Conservation (phyloP, 2,329 filamentous ascomycete genomes). For the Xylariomycetidae sp. region DNA sequence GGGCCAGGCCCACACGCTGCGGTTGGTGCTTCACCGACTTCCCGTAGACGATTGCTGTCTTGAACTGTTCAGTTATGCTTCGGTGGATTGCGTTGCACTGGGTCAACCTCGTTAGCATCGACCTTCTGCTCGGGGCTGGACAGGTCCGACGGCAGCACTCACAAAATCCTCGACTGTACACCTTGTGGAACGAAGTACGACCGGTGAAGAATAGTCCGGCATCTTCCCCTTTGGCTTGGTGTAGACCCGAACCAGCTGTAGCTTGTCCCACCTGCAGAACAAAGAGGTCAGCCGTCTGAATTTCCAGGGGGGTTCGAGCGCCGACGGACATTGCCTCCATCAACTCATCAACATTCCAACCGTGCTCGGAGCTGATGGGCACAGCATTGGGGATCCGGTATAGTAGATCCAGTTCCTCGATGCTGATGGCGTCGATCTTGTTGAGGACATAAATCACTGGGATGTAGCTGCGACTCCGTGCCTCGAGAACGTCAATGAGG, state of each 20-base stretch:
- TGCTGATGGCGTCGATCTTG: conserved; percentile 97
- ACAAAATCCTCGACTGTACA: conserved; percentile 97
- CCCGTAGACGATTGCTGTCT: conserved; percentile 90
- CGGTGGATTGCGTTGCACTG: conserved; percentile 97
- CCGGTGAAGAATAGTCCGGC: conserved; percentile 87
- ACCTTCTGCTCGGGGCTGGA: conserved; percentile 10
- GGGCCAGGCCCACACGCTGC: conserved; percentile 83
- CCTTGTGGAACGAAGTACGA: conserved; percentile 75
- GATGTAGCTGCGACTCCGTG: conserved; percentile 91
- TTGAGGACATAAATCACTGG: conserved; percentile 99
- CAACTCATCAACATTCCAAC: conserved; percentile 96
- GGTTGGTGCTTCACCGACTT: conserved; percentile 98
- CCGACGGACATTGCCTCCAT: conserved; percentile 77
- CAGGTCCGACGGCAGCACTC: conserved; percentile 38
- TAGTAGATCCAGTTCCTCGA: conserved; percentile 91
- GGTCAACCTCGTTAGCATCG: conserved; percentile 29
- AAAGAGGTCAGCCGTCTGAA: conserved; percentile 17
- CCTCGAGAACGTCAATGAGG: conserved; percentile 91
- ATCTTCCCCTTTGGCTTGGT: conserved; percentile 95
- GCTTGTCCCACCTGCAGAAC: conserved; percentile 71
- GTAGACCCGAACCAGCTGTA: conserved; percentile 86
- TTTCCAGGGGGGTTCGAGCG: conserved; percentile 8
- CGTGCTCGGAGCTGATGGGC: conserved; percentile 93
- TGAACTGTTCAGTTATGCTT: conserved; percentile 93
- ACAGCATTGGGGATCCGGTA: conserved; percentile 97